Evolutionary conservation across 2,329 filamentous ascomycete genomes (phyloP).

Genomic region (Epichloe glyceriae): DNA sequence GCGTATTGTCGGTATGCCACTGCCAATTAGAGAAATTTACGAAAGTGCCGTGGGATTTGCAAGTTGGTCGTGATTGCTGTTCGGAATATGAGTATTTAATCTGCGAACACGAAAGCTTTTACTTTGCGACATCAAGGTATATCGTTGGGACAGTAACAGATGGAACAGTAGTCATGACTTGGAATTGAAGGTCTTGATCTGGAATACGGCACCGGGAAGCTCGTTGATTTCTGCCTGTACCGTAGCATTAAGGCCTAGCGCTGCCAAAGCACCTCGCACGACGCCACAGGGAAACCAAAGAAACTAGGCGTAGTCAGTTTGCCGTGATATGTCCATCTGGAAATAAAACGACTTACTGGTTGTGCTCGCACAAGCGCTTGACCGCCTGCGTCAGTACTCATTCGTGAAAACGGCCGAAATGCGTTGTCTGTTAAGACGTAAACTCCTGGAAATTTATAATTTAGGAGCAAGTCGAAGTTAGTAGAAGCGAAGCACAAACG

Average conservation of each 20-base stretch:
- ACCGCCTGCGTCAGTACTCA: slow-evolving; percentile 70
- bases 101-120: background rate
- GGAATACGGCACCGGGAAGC: slow-evolving; percentile 80
- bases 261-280: slow-evolving; percentile 82
- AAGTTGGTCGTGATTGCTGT: too few species aligned
- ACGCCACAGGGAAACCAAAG: slow-evolving; percentile 92
- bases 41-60: background rate
- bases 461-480: background rate
- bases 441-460: slow-evolving; percentile 45
- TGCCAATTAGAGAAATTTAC: background rate
- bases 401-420: slow-evolving; percentile 77
- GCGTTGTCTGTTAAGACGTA: slow-evolving; percentile 91
- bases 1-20: background rate
- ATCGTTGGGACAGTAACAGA: background rate
- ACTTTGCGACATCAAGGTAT: background rate
- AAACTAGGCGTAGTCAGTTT: slow-evolving; percentile 42
- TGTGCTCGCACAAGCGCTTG: slow-evolving; percentile 65
- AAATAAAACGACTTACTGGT: slow-evolving; percentile 44
- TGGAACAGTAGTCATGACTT: slow-evolving; percentile 38
- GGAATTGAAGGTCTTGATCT: slow-evolving; percentile 71
- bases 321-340: background rate
- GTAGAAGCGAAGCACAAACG: slow-evolving; percentile 9
- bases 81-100: background rate
- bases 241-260: slow-evolving; percentile 77
- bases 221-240: slow-evolving; percentile 85